These are phyloP conservation scores for Lecanicillium sp. DNA, from an alignment of 2,329 filamentous ascomycete species.

Conservation along the genomic window DNA sequence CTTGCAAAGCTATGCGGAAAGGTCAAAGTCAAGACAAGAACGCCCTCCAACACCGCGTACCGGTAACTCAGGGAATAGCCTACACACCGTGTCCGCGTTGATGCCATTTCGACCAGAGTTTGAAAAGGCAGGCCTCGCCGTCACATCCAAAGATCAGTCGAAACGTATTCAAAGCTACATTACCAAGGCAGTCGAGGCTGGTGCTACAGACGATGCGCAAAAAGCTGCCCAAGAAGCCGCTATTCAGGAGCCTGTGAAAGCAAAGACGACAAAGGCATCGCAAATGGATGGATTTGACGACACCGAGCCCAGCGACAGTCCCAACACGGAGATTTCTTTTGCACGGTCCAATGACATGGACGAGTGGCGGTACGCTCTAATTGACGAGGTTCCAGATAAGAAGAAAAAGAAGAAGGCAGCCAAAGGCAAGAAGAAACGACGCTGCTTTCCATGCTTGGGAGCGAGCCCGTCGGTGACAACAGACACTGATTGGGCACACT, in stretches of 20 bases:
- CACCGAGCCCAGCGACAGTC: slow-evolving; percentile 14
- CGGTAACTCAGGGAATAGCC: slow-evolving; percentile 5
- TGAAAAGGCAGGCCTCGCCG: slow-evolving; percentile 42
- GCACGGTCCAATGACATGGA: slow-evolving; percentile 19
- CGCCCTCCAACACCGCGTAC: slow-evolving; percentile 12
- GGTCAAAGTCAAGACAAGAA: slow-evolving; percentile 26
- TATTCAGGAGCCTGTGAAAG: slow-evolving; percentile 1
- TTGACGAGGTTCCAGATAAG: slow-evolving; percentile 19
- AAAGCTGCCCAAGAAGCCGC: no score
- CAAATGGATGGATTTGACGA: slow-evolving; percentile 23
- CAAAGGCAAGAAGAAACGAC: slow-evolving; percentile 6
- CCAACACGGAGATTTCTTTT: slow-evolving; percentile 23
- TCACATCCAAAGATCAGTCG: slow-evolving; percentile 43
- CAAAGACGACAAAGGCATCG: slow-evolving; percentile 6
- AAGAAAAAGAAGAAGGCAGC: slow-evolving; percentile 8
- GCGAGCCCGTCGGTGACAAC: slow-evolving; percentile 15
- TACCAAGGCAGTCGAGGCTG: slow-evolving; percentile 9
- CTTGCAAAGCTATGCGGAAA: slow-evolving; percentile 22
- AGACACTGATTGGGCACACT: slow-evolving; percentile 16
- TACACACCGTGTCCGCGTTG: slow-evolving; percentile 43
- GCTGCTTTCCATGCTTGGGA: slow-evolving; percentile 22
- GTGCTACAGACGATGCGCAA: slow-evolving; percentile 7
- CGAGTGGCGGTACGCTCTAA: slow-evolving; percentile 24
- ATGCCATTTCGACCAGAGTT: slow-evolving; percentile 47
- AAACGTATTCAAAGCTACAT: slow-evolving; percentile 16